These are phyloP conservation scores for Rhynchospora breviuscula DNA, from an alignment of 176 grass and related monocot genomes.

Conservation along the genomic window DNA sequence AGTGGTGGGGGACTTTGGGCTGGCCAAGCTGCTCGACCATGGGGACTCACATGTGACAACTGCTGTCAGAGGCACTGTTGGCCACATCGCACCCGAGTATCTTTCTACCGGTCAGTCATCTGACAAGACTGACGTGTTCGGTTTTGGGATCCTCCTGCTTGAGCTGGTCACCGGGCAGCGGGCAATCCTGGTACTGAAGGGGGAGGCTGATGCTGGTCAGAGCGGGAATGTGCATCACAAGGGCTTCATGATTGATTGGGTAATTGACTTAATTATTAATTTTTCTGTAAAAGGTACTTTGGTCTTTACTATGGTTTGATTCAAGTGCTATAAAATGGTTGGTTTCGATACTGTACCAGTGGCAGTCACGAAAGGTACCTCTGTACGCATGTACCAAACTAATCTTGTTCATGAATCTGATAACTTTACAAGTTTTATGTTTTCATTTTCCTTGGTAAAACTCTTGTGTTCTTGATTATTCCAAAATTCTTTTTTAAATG, in stretches of 20 bases:
- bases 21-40: conserved; percentile 84
- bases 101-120: conserved; percentile 72
- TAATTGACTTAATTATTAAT: conserved; percentile 32
- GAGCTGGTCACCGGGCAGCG: conserved; percentile 75
- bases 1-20: conserved; percentile 73
- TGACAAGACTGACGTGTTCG: conserved; percentile 86
- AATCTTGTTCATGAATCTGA: not conserved
- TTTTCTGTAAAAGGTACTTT: no score
- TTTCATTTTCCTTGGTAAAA: not conserved
- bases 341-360: not conserved
- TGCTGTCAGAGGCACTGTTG: conserved; percentile 75
- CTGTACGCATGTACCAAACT: not conserved
- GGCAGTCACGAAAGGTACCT: not conserved
- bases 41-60: conserved; percentile 78
- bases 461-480: not conserved
- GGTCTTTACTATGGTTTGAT: not conserved
- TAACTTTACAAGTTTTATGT: not conserved
- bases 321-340: not conserved
- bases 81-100: conserved; percentile 84
- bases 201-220: conserved; percentile 32
- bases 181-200: conserved; percentile 68
- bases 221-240: conserved; percentile 37
- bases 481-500: not conserved
- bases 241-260: conserved; percentile 91
- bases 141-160: conserved; percentile 79